A percentile compares a stretch with the other conserved stretches of the same genome.
These are phyloP conservation scores for Trichomonascaceae sp. DNA, from an alignment of 1,139 yeast genomes.

Conservation along the genomic window DNA sequence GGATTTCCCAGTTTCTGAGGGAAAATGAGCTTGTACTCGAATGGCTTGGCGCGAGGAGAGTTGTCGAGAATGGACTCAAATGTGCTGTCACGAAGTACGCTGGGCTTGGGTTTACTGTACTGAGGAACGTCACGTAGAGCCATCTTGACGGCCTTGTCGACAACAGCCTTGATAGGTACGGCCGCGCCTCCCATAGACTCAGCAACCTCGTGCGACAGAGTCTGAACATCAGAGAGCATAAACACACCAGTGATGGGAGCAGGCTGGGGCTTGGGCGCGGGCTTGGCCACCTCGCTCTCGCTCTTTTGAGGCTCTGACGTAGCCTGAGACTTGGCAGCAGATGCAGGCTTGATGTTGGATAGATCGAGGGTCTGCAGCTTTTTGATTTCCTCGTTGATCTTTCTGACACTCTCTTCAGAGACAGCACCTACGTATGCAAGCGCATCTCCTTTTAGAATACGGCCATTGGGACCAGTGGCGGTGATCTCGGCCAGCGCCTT, in stretches of 20 bases:
- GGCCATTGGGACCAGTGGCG: constrained; percentile 84
- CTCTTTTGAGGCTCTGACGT: constrained; percentile 10
- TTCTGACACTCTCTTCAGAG: constrained; percentile 37
- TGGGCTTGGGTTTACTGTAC: constrained; percentile 31
- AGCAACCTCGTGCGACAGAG: constrained; percentile 20
- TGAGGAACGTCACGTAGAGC: constrained; percentile 29
- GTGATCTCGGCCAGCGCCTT: constrained; percentile 61
- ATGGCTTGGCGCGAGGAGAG: constrained; percentile 30
- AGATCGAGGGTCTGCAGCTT: constrained; percentile 60
- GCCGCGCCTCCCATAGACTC: not conserved
- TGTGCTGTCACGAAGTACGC: constrained; percentile 42
- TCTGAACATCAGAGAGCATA: constrained; percentile 15
- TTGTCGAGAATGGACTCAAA: constrained; percentile 53
- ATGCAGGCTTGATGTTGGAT: constrained; percentile 36
- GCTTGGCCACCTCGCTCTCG: constrained; percentile 6
- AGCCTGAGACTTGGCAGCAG: constrained; percentile 3
- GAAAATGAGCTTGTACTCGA: constrained; percentile 44
- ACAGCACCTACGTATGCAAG: constrained; percentile 72
- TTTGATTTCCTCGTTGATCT: constrained; percentile 44
- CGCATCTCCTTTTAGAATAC: constrained; percentile 82
- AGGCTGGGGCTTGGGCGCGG: constrained; percentile 8
- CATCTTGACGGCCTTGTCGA: constrained; percentile 28
- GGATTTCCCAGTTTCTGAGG: constrained; percentile 17
- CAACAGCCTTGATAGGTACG: constrained; percentile 16
- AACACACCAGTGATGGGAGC: constrained; percentile 8